Evolutionary conservation across 495 filamentous ascomycete species (phyloP).

Genomic region (Penicillium egyptiacum): DNA sequence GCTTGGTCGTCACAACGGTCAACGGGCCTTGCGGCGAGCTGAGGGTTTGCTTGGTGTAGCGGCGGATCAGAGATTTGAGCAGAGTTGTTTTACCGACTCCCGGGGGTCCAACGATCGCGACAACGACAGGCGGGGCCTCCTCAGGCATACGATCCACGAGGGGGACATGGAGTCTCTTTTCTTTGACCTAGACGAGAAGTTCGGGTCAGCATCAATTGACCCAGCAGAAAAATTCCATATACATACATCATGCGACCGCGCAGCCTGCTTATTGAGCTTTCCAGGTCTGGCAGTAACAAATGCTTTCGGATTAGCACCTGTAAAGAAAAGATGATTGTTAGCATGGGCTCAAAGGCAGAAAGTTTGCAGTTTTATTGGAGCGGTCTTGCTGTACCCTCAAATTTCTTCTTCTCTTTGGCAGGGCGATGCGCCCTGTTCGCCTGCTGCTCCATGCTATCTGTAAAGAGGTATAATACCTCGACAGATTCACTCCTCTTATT

Average conservation of each 20-base stretch:
- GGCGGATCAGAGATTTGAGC: slow-evolving; percentile 86
- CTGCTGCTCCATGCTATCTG: slow-evolving; percentile 71
- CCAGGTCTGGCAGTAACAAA: slow-evolving; percentile 86
- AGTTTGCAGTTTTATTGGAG: slow-evolving; percentile 19
- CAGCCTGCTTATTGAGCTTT: slow-evolving; percentile 77
- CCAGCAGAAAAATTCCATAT: neutral
- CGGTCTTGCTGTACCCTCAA: slow-evolving; percentile 44
- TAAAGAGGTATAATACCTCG: slow-evolving; percentile 38
- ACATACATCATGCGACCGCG: slow-evolving; percentile 85
- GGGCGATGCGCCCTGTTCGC: slow-evolving; percentile 82
- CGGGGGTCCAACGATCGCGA: slow-evolving; percentile 89
- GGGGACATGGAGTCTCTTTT: slow-evolving; percentile 93
- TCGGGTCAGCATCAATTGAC: slow-evolving; percentile 21
- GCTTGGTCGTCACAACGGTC: slow-evolving; percentile 92
- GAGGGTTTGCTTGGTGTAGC: slow-evolving; percentile 94
- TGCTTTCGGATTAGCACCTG: slow-evolving; percentile 85
- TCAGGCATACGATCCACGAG: slow-evolving; percentile 92
- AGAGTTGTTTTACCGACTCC: slow-evolving; percentile 77
- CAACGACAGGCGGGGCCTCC: slow-evolving; percentile 90
- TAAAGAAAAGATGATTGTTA: slow-evolving; percentile 15
- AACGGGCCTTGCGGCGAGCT: slow-evolving; percentile 86
- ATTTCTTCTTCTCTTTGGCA: slow-evolving; percentile 88
- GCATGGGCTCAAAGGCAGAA: slow-evolving; percentile 10
- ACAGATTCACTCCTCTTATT: slow-evolving; percentile 24
- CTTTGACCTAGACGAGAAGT: slow-evolving; percentile 65